A percentile compares a stretch with the other conserved stretches of the same genome.
Conservation (phyloP, 495 filamentous ascomycete species). For the Apodospora peruviana region DNA sequence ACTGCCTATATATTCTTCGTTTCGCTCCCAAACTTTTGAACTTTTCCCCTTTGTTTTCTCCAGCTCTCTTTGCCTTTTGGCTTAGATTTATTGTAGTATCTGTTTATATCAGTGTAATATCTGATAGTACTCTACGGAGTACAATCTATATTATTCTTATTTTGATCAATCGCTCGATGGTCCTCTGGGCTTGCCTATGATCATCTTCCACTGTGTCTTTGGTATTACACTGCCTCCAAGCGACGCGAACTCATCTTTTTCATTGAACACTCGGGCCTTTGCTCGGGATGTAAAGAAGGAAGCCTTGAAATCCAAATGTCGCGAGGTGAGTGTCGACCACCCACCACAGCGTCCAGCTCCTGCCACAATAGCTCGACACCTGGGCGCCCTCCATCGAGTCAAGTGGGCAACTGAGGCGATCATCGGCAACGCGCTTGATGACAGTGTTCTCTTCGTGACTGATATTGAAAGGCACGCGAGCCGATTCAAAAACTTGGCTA, state of each 20-base stretch:
- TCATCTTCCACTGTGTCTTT: conserved; percentile 70
- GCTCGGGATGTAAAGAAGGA: conserved; percentile 16
- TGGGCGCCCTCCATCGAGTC: too few species aligned
- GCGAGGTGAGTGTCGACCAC: too few species aligned
- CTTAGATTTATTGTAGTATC: conserved; percentile 99
- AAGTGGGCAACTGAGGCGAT: too few species aligned
- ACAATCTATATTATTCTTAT: conserved; percentile 82
- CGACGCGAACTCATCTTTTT: conserved; percentile 58
- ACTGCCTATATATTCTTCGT: too few species aligned
- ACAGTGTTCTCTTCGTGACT: too few species aligned
- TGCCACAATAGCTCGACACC: too few species aligned
- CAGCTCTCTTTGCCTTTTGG: conserved; percentile 57
- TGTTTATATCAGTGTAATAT: conserved; percentile 99
- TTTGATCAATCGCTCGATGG: conserved; percentile 45
- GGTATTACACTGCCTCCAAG: conserved; percentile 84
- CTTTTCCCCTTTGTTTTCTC: conserved; percentile 18
- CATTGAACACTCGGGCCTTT: conserved; percentile 12
- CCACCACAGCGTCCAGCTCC: too few species aligned
- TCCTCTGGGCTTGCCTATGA: conserved; percentile 73
- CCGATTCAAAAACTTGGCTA: too few species aligned
- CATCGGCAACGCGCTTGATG: too few species aligned
- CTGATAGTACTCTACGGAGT: conserved; percentile 61
- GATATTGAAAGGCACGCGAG: too few species aligned
- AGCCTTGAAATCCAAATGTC: too few species aligned
- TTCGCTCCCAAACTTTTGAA: neutral